phyloP scores from a whole-genome alignment of 2,329 filamentous ascomycete species.

The Zelopaecilomyces penicillatus region DNA sequence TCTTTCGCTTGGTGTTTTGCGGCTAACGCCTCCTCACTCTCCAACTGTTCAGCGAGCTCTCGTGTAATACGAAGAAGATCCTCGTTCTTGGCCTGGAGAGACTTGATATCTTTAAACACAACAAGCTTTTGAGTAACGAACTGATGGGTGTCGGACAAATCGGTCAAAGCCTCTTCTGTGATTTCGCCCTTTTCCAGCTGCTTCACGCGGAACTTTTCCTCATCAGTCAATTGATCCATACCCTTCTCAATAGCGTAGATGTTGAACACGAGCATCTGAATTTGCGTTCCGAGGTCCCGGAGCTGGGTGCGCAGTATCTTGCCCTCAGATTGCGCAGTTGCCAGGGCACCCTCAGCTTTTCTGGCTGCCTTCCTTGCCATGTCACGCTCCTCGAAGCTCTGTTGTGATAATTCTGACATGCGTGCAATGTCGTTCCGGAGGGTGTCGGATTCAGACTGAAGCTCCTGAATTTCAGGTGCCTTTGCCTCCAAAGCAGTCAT shows the following conservation, averaged over 20 bases:
- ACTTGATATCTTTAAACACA: slow-evolving; percentile 75
- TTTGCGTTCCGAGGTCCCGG: slow-evolving; percentile 79
- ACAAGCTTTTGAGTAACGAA: slow-evolving; percentile 88
- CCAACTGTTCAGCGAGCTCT: slow-evolving; percentile 79
- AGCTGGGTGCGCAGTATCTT: slow-evolving; percentile 79
- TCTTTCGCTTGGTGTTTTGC: slow-evolving; percentile 54
- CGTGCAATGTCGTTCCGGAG: slow-evolving; percentile 74
- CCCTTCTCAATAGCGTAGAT: slow-evolving; percentile 76
- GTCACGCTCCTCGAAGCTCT: slow-evolving; percentile 74
- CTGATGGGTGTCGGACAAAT: slow-evolving; percentile 75
- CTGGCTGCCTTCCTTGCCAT: slow-evolving; percentile 67
- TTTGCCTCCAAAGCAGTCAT: slow-evolving; percentile 77
- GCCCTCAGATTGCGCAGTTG: slow-evolving; percentile 55
- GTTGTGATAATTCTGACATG: slow-evolving; percentile 77
- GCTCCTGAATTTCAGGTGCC: slow-evolving; percentile 79
- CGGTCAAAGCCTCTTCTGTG: slow-evolving; percentile 59
- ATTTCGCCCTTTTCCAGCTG: slow-evolving; percentile 70
- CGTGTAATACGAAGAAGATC: slow-evolving; percentile 76
- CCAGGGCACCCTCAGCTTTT: slow-evolving; percentile 67
- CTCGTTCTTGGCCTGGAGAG: slow-evolving; percentile 81
- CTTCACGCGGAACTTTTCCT: slow-evolving; percentile 68
- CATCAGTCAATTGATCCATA: slow-evolving; percentile 57
- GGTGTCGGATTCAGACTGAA: slow-evolving; percentile 71
- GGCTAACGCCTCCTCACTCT: slow-evolving; percentile 75
- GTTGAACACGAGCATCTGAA: slow-evolving; percentile 85